phyloP scores from a whole-genome alignment of 495 filamentous ascomycete species.

The Aspergillus nanangensis region DNA sequence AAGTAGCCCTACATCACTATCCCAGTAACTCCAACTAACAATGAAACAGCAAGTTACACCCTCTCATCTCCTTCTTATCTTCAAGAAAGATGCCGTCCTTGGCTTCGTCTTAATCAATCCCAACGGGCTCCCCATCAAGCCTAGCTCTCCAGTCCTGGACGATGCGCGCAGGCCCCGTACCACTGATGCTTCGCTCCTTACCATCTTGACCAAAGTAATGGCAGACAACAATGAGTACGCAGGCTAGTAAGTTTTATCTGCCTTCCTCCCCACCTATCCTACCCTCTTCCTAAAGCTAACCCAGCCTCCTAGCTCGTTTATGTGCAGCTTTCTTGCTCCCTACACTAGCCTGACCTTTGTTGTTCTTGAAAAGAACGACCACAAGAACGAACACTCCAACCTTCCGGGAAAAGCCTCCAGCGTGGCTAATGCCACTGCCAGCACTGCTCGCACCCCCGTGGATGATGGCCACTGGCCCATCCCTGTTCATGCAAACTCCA shows the following conservation, averaged over 20 bases:
- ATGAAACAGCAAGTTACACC: not conserved
- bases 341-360: not conserved
- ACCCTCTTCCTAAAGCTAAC: not conserved
- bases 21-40: not conserved
- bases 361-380: not conserved
- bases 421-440: not conserved
- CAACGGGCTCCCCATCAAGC: not conserved
- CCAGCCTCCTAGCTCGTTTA: not conserved
- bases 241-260: not conserved
- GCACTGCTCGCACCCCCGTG: too few relatives aligned
- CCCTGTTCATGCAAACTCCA: too few relatives aligned
- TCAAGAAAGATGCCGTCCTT: not conserved
- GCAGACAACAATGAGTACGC: not conserved
- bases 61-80: not conserved
- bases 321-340: not conserved
- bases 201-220: not conserved
- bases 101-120: not conserved
- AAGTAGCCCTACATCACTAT: too few relatives aligned
- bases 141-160: not conserved
- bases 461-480: too few relatives aligned
- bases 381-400: too few relatives aligned
- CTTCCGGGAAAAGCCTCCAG: too few relatives aligned
- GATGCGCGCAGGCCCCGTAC: not conserved
- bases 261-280: not conserved
- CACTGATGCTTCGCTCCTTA: not conserved